Base-by-base conservation (phyloP, 495 filamentous ascomycete genomes). In the Friedmanniomyces simplex region DNA sequence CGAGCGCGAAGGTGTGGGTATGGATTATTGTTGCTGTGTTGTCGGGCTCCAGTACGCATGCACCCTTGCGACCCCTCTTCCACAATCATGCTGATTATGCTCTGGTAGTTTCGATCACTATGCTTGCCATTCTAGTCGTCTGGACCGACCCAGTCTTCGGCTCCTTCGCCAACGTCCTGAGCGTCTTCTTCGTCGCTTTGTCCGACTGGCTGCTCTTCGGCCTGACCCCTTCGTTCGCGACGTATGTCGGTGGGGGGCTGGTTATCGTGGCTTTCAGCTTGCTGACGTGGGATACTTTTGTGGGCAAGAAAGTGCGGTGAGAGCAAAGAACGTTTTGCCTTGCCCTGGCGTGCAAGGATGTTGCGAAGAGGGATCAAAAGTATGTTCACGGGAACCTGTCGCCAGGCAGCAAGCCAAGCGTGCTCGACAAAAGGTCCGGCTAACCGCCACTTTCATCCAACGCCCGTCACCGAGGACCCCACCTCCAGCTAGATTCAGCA, bases 81-180 rank as follows among this genome's bases (percentile, higher is more conserved):
- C 12, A 24, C 3, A 3, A 24, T 3, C 13, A 24, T 49, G 39
- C 32, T 53, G 16, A 58, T 28, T 34, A 52, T 21, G 28, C 12
- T 16, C 21, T 32, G 4, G n/a, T 48, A 62, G 59, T 63, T 6
- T 60, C 57, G 13, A 57, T 64, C 3, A 64, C 54, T 20, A n/a
- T 60, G 18, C 50, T 64, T 2, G 52, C 48, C 11, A 53, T 64
- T 0, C 52, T 64, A 1, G 61, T 64, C 8, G 45, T 60, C 22
- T 64, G 61, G 61, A 64, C 61, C 14, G 54, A 57, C 53, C 61
- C 61, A 22, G 54, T 64, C 10, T 64, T 64, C 37, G 61, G 61
- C 24, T 48, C 36, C 8, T 57, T 64, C 34, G 58, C 61, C 10
- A 60, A 57, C 26, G 57, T 64, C 20, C 47, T 64, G n/a, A 50